Conservation (phyloP, 352 stramenopile genomes). For the Phytopythium sindhum region DNA sequence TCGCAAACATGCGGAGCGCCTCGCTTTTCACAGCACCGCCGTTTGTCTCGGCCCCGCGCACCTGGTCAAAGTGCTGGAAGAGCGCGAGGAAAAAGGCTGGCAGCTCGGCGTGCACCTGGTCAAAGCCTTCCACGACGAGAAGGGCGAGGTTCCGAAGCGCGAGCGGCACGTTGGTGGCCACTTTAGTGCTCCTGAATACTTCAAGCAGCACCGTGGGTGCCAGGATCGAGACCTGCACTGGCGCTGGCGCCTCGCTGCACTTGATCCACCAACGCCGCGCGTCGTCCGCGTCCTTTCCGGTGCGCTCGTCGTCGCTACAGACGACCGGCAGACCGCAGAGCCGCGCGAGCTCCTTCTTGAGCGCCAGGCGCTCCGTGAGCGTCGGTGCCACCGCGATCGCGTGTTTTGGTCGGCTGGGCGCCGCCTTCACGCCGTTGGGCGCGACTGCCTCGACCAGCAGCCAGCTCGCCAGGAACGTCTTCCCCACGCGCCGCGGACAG, state of each 20-base stretch:
- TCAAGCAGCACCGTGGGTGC: conserved; percentile 44
- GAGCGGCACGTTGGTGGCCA: conserved; percentile 5
- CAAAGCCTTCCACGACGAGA: conserved; percentile 60
- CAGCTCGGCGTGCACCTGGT: conserved; percentile 56
- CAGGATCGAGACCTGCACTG: conserved; percentile 32
- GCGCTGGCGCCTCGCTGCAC: conserved; percentile 1
- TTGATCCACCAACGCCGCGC: conserved; percentile 15
- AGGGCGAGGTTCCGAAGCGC: conserved; percentile 30
- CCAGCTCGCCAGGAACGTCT: conserved; percentile 62
- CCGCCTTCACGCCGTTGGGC: not conserved
- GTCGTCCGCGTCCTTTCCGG: not conserved
- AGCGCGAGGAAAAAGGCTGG: conserved; percentile 50
- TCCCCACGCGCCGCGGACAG: conserved; percentile 51
- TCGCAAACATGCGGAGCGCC: conserved; percentile 52
- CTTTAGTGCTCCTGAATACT: conserved; percentile 21
- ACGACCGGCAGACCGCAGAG: conserved; percentile 38
- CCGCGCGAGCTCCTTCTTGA: conserved; percentile 41
- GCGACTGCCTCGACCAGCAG: conserved; percentile 41
- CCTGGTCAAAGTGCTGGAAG: conserved; percentile 25
- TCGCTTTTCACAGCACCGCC: not conserved
- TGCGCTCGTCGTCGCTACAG: conserved; percentile 18
- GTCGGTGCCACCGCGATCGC: conserved; percentile 46
- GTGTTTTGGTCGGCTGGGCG: conserved; percentile 7
- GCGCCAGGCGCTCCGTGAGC: conserved; percentile 14
- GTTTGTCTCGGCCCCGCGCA: conserved; percentile 7